These are phyloP conservation scores for Rubus idaeus DNA, from an alignment of 306 rosid species.

Conservation along the genomic window DNA sequence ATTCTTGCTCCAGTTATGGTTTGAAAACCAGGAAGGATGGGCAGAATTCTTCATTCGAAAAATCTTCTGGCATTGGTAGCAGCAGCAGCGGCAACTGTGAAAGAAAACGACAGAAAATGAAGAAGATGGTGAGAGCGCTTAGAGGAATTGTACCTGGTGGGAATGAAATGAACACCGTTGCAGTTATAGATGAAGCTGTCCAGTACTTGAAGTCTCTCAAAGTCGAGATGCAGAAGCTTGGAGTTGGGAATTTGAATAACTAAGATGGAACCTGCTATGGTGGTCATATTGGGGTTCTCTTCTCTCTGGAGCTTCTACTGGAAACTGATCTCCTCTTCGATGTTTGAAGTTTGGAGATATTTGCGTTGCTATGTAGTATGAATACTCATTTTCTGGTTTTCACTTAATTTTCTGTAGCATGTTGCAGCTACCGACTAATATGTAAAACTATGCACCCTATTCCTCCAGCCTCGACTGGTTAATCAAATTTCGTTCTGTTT, in stretches of 20 bases:
- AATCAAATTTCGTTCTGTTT: neutral
- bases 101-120: conserved; percentile 62
- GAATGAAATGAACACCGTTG: conserved; percentile 58
- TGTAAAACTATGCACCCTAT: conserved; percentile 8
- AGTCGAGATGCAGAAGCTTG: conserved; percentile 75
- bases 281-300: neutral
- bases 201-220: conserved; percentile 89
- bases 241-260: conserved; percentile 44
- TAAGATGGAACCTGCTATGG: conserved; percentile 22
- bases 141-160: conserved; percentile 86
- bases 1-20: conserved; percentile 68
- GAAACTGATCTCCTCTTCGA: neutral
- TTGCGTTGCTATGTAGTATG: conserved; percentile 16
- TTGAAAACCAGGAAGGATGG: conserved; percentile 54
- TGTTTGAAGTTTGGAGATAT: neutral
- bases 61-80: conserved; percentile 40
- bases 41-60: conserved; percentile 34
- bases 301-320: conserved; percentile 5
- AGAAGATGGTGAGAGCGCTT: conserved; percentile 75
- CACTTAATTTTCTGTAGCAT: neutral
- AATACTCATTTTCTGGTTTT: neutral
- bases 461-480: conserved; percentile 1
- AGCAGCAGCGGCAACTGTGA: conserved; percentile 42
- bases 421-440: conserved; percentile 11
- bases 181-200: conserved; percentile 87